Conservation (phyloP, 2,329 filamentous ascomycete genomes). For the Diaporthe australafricana region DNA sequence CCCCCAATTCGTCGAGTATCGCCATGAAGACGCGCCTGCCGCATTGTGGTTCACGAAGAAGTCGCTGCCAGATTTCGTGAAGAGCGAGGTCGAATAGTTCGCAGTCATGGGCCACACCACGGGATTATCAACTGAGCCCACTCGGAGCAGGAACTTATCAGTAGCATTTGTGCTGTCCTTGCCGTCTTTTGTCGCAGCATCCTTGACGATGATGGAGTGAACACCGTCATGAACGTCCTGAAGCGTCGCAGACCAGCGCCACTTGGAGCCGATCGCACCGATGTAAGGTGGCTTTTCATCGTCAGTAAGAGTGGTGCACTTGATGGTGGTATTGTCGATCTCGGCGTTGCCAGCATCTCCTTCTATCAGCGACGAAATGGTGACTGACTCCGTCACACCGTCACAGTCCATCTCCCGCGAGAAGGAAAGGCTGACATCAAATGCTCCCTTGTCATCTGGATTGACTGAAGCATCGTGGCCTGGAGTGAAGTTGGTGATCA, state of each 20-base stretch:
- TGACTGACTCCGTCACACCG: conserved; percentile 60
- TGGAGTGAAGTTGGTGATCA: conserved; percentile 70
- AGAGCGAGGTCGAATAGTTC: conserved; percentile 68
- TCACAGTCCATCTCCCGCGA: conserved; percentile 71
- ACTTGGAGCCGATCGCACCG: conserved; percentile 65
- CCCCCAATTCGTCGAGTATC: conserved; percentile 72
- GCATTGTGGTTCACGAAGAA: conserved; percentile 67
- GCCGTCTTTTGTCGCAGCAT: conserved; percentile 57
- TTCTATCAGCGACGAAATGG: conserved; percentile 64
- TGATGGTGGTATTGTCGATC: conserved; percentile 56
- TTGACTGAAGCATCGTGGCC: conserved; percentile 69
- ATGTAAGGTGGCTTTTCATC: conserved; percentile 52
- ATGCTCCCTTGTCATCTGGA: conserved; percentile 48
- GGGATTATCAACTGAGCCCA: conserved; percentile 68
- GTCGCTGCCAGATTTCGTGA: conserved; percentile 53
- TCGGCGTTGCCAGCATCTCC: conserved; percentile 52
- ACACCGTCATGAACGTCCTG: conserved; percentile 70
- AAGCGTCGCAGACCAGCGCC: conserved; percentile 64
- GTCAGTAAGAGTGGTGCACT: conserved; percentile 55
- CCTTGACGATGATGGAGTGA: conserved; percentile 67
- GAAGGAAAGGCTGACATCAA: conserved; percentile 65
- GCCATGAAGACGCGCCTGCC: conserved; percentile 70
- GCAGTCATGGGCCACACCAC: conserved; percentile 66
- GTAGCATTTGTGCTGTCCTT: conserved; percentile 60
- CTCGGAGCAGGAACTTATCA: conserved; percentile 71